A percentile compares a stretch with the other conserved stretches of the same genome.
Conservation (phyloP, 225 moss, liverwort and hornwort species). For the Neckera pumila region DNA sequence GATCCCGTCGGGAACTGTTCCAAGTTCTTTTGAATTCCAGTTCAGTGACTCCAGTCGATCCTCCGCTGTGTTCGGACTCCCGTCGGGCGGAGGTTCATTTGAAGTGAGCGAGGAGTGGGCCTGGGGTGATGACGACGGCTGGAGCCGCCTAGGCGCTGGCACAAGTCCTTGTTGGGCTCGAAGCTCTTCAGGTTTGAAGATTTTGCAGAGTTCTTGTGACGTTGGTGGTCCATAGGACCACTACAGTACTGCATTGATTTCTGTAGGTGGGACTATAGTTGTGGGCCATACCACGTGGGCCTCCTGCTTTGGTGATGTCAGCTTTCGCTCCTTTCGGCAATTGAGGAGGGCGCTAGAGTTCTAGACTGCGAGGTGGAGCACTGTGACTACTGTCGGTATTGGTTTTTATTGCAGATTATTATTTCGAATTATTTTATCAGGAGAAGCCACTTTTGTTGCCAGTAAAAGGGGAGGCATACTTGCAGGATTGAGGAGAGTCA, state of each 20-base stretch:
- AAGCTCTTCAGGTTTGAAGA: not conserved
- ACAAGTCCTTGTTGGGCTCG: not conserved
- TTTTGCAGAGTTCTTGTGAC: not conserved
- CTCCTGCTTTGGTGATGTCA: not conserved
- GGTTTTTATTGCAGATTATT: not conserved
- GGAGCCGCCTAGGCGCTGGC: not conserved
- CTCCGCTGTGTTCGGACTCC: not conserved
- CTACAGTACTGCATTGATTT: not conserved
- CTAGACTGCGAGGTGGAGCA: not conserved
- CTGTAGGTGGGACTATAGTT: not conserved
- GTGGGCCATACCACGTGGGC: not conserved
- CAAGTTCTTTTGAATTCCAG: not conserved
- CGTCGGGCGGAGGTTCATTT: no score
- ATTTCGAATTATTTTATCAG: not conserved
- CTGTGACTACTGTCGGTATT: not conserved
- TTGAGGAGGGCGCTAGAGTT: not conserved
- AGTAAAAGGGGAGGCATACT: not conserved
- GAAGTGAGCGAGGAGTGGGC: not conserved
- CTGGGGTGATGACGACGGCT: not conserved
- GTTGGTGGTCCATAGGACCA: not conserved
- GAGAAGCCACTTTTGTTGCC: not conserved
- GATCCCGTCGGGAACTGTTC: not conserved
- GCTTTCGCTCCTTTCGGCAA: not conserved
- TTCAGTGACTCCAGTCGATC: not conserved
- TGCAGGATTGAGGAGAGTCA: not conserved